Percentiles rank a stretch among this genome's conserved stretches.
Evolutionary conservation across 768 basidiomycete genomes (phyloP).

Genomic region (Panaeolus papilionaceus): DNA sequence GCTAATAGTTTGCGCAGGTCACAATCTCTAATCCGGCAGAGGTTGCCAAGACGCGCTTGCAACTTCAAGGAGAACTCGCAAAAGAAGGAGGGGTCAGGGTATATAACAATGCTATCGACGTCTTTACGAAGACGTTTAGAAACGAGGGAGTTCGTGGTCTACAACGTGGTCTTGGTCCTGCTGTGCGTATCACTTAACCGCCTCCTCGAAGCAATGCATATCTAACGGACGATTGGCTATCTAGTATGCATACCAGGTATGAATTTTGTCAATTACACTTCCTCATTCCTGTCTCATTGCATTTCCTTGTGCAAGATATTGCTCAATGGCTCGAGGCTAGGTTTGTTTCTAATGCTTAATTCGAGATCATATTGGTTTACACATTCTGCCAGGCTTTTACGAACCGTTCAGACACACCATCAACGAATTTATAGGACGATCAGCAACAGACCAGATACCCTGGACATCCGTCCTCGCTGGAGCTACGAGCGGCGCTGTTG

Average conservation of each 20-base stretch:
- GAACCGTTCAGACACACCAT: conserved; percentile 83
- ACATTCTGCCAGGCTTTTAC: conserved; percentile 76
- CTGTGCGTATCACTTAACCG: conserved; percentile 57
- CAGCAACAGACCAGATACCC: conserved; percentile 69
- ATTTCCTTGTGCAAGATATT: conserved; percentile 63
- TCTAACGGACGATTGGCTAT: conserved; percentile 8
- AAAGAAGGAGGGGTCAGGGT: conserved; percentile 75
- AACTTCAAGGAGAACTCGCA: conserved; percentile 94
- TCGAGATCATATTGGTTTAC: conserved; percentile 2
- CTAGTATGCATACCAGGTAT: conserved; percentile 92
- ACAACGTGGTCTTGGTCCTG: conserved; percentile 90
- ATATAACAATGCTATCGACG: conserved; percentile 89
- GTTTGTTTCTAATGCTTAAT: conserved; percentile 41
- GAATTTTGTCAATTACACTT: conserved; percentile 11
- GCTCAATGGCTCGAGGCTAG: conserved; percentile 89
- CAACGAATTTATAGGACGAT: conserved; percentile 72
- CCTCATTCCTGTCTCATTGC: conserved; percentile 1
- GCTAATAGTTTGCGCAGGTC: conserved; percentile 51
- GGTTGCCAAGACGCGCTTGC: conserved; percentile 93
- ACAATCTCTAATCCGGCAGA: conserved; percentile 82
- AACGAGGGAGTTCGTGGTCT: conserved; percentile 92
- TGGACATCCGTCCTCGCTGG: conserved; percentile 86
- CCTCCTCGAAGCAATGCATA: conserved; percentile 9
- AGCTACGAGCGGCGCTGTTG: conserved; percentile 88
- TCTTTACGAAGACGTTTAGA: conserved; percentile 83